phyloP scores from a whole-genome alignment of 2,329 filamentous ascomycete species.

The Botrytis deweyae region DNA sequence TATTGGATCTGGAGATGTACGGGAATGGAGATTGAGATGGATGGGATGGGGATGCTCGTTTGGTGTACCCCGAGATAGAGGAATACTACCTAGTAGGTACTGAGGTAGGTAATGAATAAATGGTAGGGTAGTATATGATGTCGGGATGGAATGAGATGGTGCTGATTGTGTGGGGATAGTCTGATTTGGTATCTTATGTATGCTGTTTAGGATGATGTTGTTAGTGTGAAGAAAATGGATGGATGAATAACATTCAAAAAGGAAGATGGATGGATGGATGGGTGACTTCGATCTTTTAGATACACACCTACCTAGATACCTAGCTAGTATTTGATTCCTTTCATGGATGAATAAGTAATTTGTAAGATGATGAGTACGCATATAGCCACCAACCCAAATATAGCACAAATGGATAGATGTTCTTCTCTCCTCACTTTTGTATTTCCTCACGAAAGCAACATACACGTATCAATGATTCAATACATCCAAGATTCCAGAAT shows the following conservation, averaged over 20 bases:
- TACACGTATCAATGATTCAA: no score
- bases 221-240: neutral
- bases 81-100: neutral
- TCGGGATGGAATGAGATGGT: neutral
- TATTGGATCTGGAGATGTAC: neutral
- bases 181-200: neutral
- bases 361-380: neutral
- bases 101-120: neutral
- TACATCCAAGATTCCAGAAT: no score
- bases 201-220: neutral
- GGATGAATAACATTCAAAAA: neutral
- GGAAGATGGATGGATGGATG: neutral
- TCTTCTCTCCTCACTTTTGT: no score
- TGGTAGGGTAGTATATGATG: neutral
- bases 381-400: neutral
- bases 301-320: neutral
- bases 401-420: neutral
- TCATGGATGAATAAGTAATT: neutral
- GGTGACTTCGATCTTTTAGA: neutral
- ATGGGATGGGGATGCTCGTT: neutral
- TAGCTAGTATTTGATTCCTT: neutral
- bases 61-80: neutral
- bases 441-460: no score
- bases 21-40: neutral
- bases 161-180: neutral